Conservation (phyloP, 345 rosid species). For the Mangifera indica region DNA sequence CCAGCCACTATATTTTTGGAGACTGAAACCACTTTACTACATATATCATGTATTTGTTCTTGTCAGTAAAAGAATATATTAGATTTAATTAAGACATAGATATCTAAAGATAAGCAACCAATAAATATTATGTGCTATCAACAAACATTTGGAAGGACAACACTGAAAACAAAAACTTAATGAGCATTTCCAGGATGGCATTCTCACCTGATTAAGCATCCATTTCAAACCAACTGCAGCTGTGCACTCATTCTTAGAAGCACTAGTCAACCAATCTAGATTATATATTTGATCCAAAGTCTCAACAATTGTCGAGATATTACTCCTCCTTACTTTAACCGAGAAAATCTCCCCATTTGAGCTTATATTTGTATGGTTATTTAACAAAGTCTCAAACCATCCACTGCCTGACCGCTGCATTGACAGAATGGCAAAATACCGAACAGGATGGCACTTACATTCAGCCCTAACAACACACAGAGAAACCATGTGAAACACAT, state of each 20-base stretch:
- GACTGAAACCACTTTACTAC: background rate
- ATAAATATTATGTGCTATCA: background rate
- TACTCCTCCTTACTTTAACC: slow-evolving; percentile 85
- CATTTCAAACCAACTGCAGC: slow-evolving; percentile 97
- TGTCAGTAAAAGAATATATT: background rate
- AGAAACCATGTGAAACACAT: slow-evolving; percentile 17
- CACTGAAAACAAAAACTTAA: background rate
- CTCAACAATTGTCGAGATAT: slow-evolving; percentile 65
- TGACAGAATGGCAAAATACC: slow-evolving; percentile 89
- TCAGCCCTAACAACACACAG: slow-evolving; percentile 61
- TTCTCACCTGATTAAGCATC: slow-evolving; percentile 98
- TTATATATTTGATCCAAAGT: slow-evolving; percentile 79
- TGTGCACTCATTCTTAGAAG: slow-evolving; percentile 96
- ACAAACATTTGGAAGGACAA: background rate
- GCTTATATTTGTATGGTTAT: slow-evolving; percentile 93
- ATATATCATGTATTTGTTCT: background rate
- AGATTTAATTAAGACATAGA: slow-evolving; percentile 7
- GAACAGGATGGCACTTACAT: slow-evolving; percentile 85
- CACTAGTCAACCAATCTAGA: slow-evolving; percentile 92
- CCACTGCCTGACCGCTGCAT: slow-evolving; percentile 99
- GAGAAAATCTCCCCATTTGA: slow-evolving; percentile 97
- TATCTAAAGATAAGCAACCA: background rate
- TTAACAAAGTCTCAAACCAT: slow-evolving; percentile 96
- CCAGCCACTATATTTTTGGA: too few species aligned
- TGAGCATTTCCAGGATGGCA: background rate